A percentile compares a stretch with the other conserved stretches of the same genome.
These are phyloP conservation scores for Flaveria trinervia DNA, from an alignment of 129 eudicot species.

Conservation along the genomic window DNA sequence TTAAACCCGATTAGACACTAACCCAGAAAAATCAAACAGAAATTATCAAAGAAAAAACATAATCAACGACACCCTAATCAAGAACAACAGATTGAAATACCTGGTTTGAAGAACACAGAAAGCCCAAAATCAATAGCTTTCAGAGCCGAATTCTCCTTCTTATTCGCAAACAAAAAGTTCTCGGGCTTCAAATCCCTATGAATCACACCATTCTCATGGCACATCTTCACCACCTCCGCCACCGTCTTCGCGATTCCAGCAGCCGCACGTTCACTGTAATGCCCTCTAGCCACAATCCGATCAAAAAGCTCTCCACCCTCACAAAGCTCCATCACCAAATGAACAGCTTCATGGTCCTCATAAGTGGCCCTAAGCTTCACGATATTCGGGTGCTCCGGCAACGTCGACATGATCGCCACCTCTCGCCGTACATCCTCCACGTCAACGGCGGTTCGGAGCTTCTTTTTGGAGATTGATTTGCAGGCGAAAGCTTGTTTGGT, in stretches of 20 bases:
- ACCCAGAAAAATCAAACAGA: background rate
- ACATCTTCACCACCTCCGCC: slow-evolving; percentile 94
- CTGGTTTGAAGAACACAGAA: slow-evolving; percentile 93
- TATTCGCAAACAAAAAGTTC: slow-evolving; percentile 89
- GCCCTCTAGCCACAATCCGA: slow-evolving; percentile 89
- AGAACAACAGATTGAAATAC: slow-evolving; percentile 35
- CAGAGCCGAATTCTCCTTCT: slow-evolving; percentile 81
- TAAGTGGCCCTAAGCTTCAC: slow-evolving; percentile 80
- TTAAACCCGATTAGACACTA: slow-evolving; percentile 5
- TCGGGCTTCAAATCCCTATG: slow-evolving; percentile 98
- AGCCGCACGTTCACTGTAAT: slow-evolving; percentile 92
- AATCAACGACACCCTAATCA: background rate
- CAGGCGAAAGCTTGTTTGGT: slow-evolving; percentile 74
- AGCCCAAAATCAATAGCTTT: slow-evolving; percentile 97
- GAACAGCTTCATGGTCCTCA: slow-evolving; percentile 91
- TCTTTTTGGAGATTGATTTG: slow-evolving; percentile 81
- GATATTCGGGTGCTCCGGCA: slow-evolving; percentile 82
- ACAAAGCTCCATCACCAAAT: slow-evolving; percentile 94
- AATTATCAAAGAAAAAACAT: background rate
- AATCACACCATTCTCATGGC: slow-evolving; percentile 87
- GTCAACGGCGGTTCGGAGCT: slow-evolving; percentile 83
- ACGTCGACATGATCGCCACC: slow-evolving; percentile 86
- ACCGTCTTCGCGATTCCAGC: slow-evolving; percentile 80
- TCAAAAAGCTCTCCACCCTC: slow-evolving; percentile 96
- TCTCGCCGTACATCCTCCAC: slow-evolving; percentile 92